Evolutionary conservation across 192 early-diverging fungal species (phyloP).

Genomic region (Coemansia sp.): DNA sequence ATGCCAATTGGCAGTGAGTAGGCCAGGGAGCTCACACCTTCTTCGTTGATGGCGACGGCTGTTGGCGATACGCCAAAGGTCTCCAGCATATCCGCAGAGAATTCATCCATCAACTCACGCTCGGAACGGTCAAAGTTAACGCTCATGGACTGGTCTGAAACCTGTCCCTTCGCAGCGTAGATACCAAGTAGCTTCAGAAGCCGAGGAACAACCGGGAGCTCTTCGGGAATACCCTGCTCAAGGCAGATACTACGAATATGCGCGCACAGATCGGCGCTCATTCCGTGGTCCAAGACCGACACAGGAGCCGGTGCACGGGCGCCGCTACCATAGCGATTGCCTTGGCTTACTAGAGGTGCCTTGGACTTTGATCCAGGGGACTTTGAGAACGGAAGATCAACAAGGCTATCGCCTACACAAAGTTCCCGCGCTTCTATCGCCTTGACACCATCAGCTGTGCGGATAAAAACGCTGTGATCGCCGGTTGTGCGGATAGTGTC

Average conservation of each 20-base stretch:
- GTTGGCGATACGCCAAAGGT: constrained; percentile 15
- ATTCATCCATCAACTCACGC: constrained; percentile 1
- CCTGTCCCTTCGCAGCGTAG: constrained; percentile 18
- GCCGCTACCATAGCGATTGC: background rate
- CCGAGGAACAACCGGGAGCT: constrained; percentile 7
- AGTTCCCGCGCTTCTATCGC: constrained; percentile 44
- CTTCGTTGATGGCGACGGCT: background rate
- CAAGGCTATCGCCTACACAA: constrained; percentile 41
- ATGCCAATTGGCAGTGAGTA: constrained; percentile 23
- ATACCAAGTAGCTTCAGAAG: constrained; percentile 36
- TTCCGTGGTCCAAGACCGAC: constrained; percentile 17
- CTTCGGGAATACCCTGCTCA: constrained; percentile 18
- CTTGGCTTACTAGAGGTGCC: too few species aligned
- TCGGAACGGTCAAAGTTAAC: constrained; percentile 18
- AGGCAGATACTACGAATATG: constrained; percentile 14
- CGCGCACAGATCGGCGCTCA: background rate
- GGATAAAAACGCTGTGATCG: constrained; percentile 55
- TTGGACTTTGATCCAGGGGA: background rate
- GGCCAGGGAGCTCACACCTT: background rate
- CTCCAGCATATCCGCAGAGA: constrained; percentile 2
- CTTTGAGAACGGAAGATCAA: constrained; percentile 40
- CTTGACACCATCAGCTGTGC: constrained; percentile 18
- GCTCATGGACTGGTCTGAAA: background rate
- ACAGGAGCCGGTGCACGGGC: constrained; percentile 9
- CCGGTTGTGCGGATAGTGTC: constrained; percentile 50